Evolutionary conservation across 2,329 filamentous ascomycete species (phyloP), one percentile per base, ranked within the genome.

Genomic region (Talaromyces sp.): DNA sequence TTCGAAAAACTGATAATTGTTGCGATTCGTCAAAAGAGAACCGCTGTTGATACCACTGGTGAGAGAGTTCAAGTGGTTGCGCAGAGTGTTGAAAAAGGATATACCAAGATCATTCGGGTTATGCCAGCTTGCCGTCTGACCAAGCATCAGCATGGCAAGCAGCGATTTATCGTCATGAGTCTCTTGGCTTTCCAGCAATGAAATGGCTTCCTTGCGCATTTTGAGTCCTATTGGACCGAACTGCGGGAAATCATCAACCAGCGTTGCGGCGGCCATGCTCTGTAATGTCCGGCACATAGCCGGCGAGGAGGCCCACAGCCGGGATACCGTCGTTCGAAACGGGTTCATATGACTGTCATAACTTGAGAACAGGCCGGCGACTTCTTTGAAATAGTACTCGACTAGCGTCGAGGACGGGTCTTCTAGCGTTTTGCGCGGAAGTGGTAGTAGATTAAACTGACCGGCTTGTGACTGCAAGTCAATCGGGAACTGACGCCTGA

Each of bases 311-410:
- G 81, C 75, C 78, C 82, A 85, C 2, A 84, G 74, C 21, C 79
- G 78, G 4, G 78, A 79, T 11, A 86, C 81, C 0, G 82, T 81
- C 1, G 79, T 81, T 37, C 84, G 75, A 62, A 85, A 86, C 0
- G 83, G 82, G 63, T 86, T 87, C 63, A 84, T 75, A 11, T 78
- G 74, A 19, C 83, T 84, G 67, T 86, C 84, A 63, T 84, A 87
- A 59, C 81, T 84, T n/a, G 84, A 86, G 67, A 84, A 86, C 9
- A 86, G 70, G 3, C 77, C 78, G 51, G 82, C 84, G 2, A 85
- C 82, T 60, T 85, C 81, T 63, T 81, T 81, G 71, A 86, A 86
- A 63, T 86, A 86, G 63, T 86, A 84, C 50, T 85, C 82, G 9
- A 86, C 80, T 15, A 86, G 72, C 46, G 81, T 77, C 48, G 81